Evolutionary conservation across 2,329 filamentous ascomycete species (phyloP).

Genomic region (Aspergillus ibericus): DNA sequence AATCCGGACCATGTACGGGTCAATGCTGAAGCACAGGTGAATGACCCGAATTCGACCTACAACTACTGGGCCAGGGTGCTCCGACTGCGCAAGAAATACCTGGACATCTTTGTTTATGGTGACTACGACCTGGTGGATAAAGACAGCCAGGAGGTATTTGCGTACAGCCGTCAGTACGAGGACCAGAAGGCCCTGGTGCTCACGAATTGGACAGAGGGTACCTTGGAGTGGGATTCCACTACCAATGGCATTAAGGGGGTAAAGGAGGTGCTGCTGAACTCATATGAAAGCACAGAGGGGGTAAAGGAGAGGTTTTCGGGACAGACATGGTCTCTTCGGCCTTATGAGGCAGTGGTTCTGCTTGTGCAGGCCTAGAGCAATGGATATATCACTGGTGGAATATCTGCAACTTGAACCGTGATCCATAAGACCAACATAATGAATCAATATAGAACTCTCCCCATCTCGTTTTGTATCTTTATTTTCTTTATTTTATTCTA

Average conservation of each 20-base stretch:
- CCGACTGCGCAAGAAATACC: constrained; percentile 59
- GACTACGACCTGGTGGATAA: constrained; percentile 58
- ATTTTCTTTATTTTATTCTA: too few relatives aligned
- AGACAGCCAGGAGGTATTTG: constrained; percentile 56
- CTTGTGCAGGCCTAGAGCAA: constrained; percentile 15
- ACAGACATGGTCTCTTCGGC: constrained; percentile 32
- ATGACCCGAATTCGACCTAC: constrained; percentile 53
- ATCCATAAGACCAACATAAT: too few relatives aligned
- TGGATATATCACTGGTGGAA: too few relatives aligned
- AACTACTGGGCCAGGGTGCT: constrained; percentile 63
- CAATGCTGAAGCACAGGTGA: constrained; percentile 57
- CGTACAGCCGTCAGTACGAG: constrained; percentile 51
- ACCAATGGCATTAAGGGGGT: constrained; percentile 27
- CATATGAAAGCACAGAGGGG: constrained; percentile 25
- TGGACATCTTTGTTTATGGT: constrained; percentile 67
- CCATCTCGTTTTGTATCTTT: too few relatives aligned
- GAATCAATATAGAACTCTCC: too few relatives aligned
- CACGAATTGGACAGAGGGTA: constrained; percentile 37
- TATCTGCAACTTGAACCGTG: too few relatives aligned
- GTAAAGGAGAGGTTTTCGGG: constrained; percentile 24
- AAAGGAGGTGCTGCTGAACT: constrained; percentile 34
- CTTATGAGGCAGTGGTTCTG: constrained; percentile 36
- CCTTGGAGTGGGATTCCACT: constrained; percentile 33
- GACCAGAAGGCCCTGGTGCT: constrained; percentile 36
- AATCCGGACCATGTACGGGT: constrained; percentile 63